phyloP scores from a whole-genome alignment of 106 monocot genomes.

The Apostasia ramifera region DNA sequence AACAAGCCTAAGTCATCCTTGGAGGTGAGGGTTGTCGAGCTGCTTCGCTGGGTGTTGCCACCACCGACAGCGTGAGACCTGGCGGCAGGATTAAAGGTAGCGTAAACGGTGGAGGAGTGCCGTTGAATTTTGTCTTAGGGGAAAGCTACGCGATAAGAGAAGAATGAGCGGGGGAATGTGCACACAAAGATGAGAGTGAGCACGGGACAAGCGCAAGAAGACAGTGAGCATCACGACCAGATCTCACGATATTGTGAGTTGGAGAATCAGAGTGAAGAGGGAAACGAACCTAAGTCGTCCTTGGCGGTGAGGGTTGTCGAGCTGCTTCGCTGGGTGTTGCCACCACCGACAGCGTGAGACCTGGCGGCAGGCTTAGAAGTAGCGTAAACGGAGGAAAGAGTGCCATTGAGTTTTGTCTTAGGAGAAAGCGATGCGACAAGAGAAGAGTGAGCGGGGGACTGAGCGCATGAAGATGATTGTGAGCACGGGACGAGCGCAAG shows the following conservation, averaged over 20 bases:
- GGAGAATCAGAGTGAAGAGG: neutral
- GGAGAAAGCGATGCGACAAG: neutral
- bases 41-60: slow-evolving; percentile 4
- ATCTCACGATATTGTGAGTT: neutral
- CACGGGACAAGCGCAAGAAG: too few relatives aligned
- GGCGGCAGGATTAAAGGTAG: neutral
- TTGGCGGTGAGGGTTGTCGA: neutral
- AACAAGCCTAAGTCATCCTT: neutral
- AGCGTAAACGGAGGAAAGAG: slow-evolving; percentile 1
- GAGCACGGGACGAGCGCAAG: too few relatives aligned
- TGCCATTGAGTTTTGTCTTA: neutral
- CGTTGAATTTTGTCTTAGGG: slow-evolving; percentile 1
- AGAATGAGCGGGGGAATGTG: too few relatives aligned
- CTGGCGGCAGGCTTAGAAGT: slow-evolving; percentile 3
- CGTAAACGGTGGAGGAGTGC: neutral
- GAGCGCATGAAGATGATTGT: too few relatives aligned
- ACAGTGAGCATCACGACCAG: too few relatives aligned
- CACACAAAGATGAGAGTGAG: too few relatives aligned
- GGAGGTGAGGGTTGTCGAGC: neutral
- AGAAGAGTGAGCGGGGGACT: too few relatives aligned
- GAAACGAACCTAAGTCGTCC: neutral
- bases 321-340: slow-evolving; percentile 1
- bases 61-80: neutral
- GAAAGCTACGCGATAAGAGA: neutral
- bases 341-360: neutral